Evolutionary conservation across 2,329 filamentous ascomycete species (phyloP), one percentile per base, ranked within the genome.

Genomic region (Coniochaeta hoffmannii): DNA sequence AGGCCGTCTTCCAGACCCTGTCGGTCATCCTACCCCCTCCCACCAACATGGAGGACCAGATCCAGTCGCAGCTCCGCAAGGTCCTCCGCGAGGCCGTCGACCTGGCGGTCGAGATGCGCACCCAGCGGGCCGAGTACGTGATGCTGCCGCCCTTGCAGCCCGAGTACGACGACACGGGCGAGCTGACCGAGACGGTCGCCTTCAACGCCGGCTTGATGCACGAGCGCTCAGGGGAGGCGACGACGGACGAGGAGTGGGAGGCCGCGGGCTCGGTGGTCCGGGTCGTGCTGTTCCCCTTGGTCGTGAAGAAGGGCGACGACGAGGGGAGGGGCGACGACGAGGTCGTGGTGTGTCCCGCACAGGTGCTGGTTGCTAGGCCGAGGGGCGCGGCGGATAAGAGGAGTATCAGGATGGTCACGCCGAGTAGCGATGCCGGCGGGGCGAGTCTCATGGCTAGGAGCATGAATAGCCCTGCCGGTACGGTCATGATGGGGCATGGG

Each of bases 181-280:
- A 97, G 66, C 82, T 99, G 9, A 81, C 87, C 15, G 88, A 89
- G 55, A 93, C 92, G 56, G 90, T 97, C 10, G 81, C 85, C 57
- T 99, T 99, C 82, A 96, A 96, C 66, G 88, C 93, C 1, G 83
- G 88, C 31, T 82, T 96, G 65, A 97, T 99, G 93, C 95, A 94
- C 66, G 93, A 97, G 74, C 87, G 90, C 56, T 90, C 86, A 57
- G 87, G 88, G 41, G 83, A 72, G 10, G 9, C 50, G 12, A 36
- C 50, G 11, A 53, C n/a, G n/a, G n/a, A 53, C 50, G 50, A 53
- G 19, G 50, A 53, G 34, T 53, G 50, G 50, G 89, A 97, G 71
- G 77, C 79, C 6, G 80, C 87, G 58, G 80, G 83, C 38, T 86
- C 90, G 26, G 83, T 93, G 17, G 91, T 99, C 38, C 89, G 94